A percentile compares a stretch with the other conserved stretches of the same genome.
phyloP scores from a whole-genome alignment of 495 filamentous ascomycete genomes.

The Chaetomium cochliodes region DNA sequence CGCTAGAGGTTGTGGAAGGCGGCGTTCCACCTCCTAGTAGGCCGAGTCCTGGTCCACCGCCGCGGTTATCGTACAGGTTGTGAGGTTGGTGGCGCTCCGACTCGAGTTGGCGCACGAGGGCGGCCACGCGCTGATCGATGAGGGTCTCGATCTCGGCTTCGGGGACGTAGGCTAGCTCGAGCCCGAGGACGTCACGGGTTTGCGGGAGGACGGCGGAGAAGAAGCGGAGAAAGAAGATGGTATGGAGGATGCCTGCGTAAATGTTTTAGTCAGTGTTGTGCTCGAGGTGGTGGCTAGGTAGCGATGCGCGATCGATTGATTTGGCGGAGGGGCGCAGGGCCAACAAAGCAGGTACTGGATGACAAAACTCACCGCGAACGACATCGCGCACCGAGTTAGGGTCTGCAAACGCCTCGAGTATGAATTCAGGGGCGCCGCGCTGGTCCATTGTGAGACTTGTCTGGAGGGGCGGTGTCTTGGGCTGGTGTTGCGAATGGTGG shows the following conservation, averaged over 20 bases:
- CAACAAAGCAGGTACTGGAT: neutral
- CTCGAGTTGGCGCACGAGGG: slow-evolving; percentile 67
- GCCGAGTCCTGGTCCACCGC: slow-evolving; percentile 16
- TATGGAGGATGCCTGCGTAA: slow-evolving; percentile 78
- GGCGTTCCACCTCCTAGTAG: slow-evolving; percentile 13
- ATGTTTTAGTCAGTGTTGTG: neutral
- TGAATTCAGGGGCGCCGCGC: slow-evolving; percentile 71
- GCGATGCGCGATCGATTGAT: slow-evolving; percentile 8
- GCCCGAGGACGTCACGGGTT: slow-evolving; percentile 85
- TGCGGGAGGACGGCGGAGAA: slow-evolving; percentile 83
- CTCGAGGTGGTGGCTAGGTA: neutral
- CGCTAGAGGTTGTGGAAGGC: neutral
- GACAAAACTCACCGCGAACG: slow-evolving; percentile 67
- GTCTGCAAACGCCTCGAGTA: slow-evolving; percentile 80
- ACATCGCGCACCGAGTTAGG: slow-evolving; percentile 82
- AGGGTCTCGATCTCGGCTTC: slow-evolving; percentile 88
- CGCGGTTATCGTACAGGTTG: slow-evolving; percentile 11
- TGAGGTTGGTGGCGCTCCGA: slow-evolving; percentile 43
- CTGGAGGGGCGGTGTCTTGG: slow-evolving; percentile 1
- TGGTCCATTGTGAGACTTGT: slow-evolving; percentile 46
- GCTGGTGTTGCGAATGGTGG: slow-evolving; percentile 3
- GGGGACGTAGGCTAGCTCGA: slow-evolving; percentile 85
- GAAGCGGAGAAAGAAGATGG: slow-evolving; percentile 98
- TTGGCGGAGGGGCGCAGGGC: slow-evolving; percentile 3
- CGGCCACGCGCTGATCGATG: slow-evolving; percentile 79